Base-by-base conservation (phyloP, 2,329 filamentous ascomycete species). In the Pestalotiopsis sp. region DNA sequence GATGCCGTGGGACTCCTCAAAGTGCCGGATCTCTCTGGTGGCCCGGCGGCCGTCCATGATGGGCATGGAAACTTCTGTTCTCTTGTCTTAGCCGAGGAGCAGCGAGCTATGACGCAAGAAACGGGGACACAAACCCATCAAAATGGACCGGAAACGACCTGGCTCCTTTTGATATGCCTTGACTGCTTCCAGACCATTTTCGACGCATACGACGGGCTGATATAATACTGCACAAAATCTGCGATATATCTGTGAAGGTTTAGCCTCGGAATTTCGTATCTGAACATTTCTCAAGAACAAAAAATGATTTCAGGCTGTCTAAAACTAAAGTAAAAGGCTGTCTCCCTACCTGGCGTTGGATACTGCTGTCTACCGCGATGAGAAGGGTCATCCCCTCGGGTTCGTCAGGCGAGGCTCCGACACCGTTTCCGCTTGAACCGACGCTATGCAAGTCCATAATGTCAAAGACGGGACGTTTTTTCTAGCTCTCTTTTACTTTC, bases 181-280 rank as follows among this genome's bases (percentile, higher is more conserved):
- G 1, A 87, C 80, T 2, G 85, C 86, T 73, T 86, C 81, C 0
- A 82, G 77, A 3, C 85, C 86, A 70, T 87, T 80, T 23, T 75
- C 75, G 1, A 84, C 85, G 9, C 80, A 80, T 27, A 56, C 45
- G 27, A 57, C 60, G 7, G 68, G 64, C 23, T 66, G 68, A 12
- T 64, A 57, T 7, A 39, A 69, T 59, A 66, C 66, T n/a, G 56
- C 57, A 45, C 68, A 69, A 14, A 63, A 9, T 58, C 38, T 66
- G 57, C 64, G 38, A 6, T 58, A 56, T n/a, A 66, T 31, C 68
- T 69, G 17, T 14, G 7, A 13, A 23, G 12, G 36, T 52, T 52
- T 3, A 52, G 45, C 45, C 11, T 39, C 45, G 31, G 31, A 1
- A 31, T 9, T 31, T 31, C 31, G 7, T 7, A 5, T 9, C 31